Evolutionary conservation across 805 yeast genomes (phyloP).

Genomic region (Kodamaea kakaduensis): DNA sequence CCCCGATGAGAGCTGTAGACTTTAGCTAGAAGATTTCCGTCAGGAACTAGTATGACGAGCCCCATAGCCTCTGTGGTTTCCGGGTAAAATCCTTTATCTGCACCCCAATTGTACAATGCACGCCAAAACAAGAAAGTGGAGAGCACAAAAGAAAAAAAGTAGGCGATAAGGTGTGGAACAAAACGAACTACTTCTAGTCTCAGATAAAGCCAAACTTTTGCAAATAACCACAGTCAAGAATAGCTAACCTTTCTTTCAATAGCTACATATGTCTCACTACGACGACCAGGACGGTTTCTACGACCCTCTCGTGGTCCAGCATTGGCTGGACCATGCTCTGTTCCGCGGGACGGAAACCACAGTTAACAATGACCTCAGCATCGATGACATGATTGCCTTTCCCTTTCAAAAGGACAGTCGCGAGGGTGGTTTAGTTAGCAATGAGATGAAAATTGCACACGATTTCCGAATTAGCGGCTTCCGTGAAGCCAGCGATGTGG

Average conservation of each 20-base stretch:
- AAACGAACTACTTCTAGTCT: background rate
- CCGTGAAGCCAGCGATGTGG: no score
- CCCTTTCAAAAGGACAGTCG: background rate
- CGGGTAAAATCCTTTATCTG: slow-evolving; percentile 5
- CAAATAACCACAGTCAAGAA: no score
- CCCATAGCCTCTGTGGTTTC: background rate
- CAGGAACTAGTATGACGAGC: no score
- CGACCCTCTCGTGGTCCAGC: slow-evolving; percentile 3
- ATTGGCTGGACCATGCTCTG: slow-evolving; percentile 3
- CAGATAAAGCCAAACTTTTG: no score
- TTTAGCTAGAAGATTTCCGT: no score
- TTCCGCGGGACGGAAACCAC: slow-evolving; percentile 5
- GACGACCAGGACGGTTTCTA: slow-evolving; percentile 2
- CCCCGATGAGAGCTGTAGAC: no score
- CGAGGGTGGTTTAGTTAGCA: background rate
- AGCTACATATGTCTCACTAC: slow-evolving; percentile 3
- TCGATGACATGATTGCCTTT: slow-evolving; percentile 3
- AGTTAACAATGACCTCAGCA: background rate
- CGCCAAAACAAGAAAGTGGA: slow-evolving; percentile 4
- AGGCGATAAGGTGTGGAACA: slow-evolving; percentile 1
- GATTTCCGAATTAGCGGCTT: no score
- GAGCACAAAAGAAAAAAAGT: slow-evolving; percentile 2
- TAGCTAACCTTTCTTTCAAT: no score
- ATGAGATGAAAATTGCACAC: no score
- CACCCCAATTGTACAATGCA: slow-evolving; percentile 2